Evolutionary conservation across 2,329 filamentous ascomycete species (phyloP).

Genomic region (Fusarium tanahbumbuense): DNA sequence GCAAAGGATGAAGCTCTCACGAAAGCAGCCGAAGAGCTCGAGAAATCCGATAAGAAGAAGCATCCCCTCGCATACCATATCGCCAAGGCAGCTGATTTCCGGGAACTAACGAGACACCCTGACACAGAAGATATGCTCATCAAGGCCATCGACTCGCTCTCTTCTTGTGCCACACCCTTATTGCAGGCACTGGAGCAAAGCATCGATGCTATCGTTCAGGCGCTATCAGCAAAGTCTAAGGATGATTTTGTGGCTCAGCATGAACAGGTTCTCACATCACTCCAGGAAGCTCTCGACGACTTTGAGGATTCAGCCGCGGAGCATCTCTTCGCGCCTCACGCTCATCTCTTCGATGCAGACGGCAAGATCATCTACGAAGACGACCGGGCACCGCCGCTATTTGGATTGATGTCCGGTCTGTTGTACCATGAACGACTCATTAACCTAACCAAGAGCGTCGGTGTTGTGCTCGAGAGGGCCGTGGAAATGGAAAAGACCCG

Average conservation of each 20-base stretch:
- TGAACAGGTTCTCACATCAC: background rate
- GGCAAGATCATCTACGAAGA: slow-evolving; percentile 11
- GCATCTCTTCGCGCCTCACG: slow-evolving; percentile 5
- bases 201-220: background rate
- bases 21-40: slow-evolving; percentile 9
- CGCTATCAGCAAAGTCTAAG: background rate
- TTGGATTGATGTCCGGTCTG: slow-evolving; percentile 20
- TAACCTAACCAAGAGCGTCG: slow-evolving; percentile 10
- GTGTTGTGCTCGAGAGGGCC: background rate
- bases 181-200: background rate
- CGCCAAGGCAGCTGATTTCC: slow-evolving; percentile 14
- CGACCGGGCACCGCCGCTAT: slow-evolving; percentile 4
- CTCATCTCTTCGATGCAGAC: slow-evolving; percentile 13
- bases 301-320: slow-evolving; percentile 18
- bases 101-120: slow-evolving; percentile 7
- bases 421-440: slow-evolving; percentile 16
- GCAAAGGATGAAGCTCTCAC: slow-evolving; percentile 15
- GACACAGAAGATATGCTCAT: slow-evolving; percentile 21
- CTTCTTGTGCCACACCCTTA: background rate
- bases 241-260: background rate
- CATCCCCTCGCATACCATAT: slow-evolving; percentile 20
- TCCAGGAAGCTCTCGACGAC: slow-evolving; percentile 13
- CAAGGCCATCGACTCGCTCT: background rate
- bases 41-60: slow-evolving; percentile 16
- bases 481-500: slow-evolving; percentile 12